A percentile compares a stretch with the other conserved stretches of the same genome.
phyloP scores from a whole-genome alignment of 495 filamentous ascomycete species.

The Letharia lupina region DNA sequence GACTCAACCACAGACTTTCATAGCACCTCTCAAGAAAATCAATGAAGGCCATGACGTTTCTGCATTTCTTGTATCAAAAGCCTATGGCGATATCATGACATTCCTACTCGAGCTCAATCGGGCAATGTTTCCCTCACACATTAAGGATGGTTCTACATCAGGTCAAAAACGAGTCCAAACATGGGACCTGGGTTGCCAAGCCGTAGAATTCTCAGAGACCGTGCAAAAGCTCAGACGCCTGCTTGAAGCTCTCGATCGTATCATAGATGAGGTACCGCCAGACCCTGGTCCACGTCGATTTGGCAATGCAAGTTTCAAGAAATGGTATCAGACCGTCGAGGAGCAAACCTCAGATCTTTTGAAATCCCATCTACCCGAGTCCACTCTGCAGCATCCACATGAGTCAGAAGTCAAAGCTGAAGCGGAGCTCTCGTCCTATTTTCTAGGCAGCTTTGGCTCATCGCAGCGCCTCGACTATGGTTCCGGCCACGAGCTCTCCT shows the following conservation, averaged over 20 bases:
- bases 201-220: constrained; percentile 46
- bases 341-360: constrained; percentile 50
- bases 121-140: constrained; percentile 66
- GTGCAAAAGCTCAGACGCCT: constrained; percentile 57
- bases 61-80: constrained; percentile 65
- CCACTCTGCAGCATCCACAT: constrained; percentile 34
- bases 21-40: constrained; percentile 64
- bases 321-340: constrained; percentile 65
- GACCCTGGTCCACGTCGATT: constrained; percentile 80
- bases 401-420: constrained; percentile 36
- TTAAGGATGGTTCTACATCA: constrained; percentile 18
- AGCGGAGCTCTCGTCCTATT: constrained; percentile 67
- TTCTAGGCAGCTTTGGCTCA: constrained; percentile 83
- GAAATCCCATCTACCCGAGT: constrained; percentile 48
- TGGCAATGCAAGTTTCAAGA: constrained; percentile 82
- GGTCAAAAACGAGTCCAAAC: constrained; percentile 34
- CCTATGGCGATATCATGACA: constrained; percentile 74
- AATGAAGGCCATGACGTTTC: constrained; percentile 70
- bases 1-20: constrained; percentile 37
- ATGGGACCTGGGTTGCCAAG: constrained; percentile 46
- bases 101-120: constrained; percentile 87
- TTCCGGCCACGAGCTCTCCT: constrained; percentile 91
- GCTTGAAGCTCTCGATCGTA: constrained; percentile 49
- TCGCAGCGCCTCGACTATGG: constrained; percentile 87
- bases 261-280: constrained; percentile 73